A percentile compares a stretch with the other conserved stretches of the same genome.
Evolutionary conservation across 78 protist species (phyloP).

Genomic region (Dictyostelium intermedium): DNA sequence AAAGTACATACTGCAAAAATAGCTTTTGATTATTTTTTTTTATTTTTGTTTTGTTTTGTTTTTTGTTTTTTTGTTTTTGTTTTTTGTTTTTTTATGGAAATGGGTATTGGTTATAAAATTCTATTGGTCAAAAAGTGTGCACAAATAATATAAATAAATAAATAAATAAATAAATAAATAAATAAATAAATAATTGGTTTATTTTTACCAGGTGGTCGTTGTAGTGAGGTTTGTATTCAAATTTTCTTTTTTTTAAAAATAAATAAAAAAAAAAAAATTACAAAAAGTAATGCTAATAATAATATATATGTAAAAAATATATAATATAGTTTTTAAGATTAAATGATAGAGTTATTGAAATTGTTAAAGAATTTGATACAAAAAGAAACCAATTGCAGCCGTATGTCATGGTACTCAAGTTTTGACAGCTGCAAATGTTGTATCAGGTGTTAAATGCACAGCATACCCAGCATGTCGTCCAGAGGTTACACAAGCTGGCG

Average conservation of each 20-base stretch:
- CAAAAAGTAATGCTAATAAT: not conserved
- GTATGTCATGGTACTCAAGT: conserved; percentile 73
- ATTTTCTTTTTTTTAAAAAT: not conserved
- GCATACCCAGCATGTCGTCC: conserved; percentile 74
- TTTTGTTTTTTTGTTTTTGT: too few species aligned
- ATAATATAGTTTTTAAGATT: not conserved
- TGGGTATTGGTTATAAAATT: not conserved
- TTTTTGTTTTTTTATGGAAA: not conserved
- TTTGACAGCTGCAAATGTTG: conserved; percentile 64
- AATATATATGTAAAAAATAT: too few species aligned
- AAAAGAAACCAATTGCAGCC: conserved; percentile 55
- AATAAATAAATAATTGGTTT: too few species aligned
- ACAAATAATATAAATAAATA: too few species aligned
- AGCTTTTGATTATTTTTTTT: not conserved
- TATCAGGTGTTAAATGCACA: conserved; percentile 5
- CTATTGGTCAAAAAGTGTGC: not conserved
- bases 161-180: too few species aligned
- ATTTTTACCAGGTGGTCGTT: conserved; percentile 13
- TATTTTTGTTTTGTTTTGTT: not conserved
- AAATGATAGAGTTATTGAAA: conserved; percentile 25
- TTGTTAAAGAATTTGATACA: conserved; percentile 24
- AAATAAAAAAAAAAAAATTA: too few species aligned
- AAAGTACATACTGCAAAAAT: not conserved
- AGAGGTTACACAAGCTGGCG: conserved; percentile 47
- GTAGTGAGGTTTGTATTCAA: not conserved